Conservation (phyloP, 2,329 filamentous ascomycete species). For the Penicillium polonicum region DNA sequence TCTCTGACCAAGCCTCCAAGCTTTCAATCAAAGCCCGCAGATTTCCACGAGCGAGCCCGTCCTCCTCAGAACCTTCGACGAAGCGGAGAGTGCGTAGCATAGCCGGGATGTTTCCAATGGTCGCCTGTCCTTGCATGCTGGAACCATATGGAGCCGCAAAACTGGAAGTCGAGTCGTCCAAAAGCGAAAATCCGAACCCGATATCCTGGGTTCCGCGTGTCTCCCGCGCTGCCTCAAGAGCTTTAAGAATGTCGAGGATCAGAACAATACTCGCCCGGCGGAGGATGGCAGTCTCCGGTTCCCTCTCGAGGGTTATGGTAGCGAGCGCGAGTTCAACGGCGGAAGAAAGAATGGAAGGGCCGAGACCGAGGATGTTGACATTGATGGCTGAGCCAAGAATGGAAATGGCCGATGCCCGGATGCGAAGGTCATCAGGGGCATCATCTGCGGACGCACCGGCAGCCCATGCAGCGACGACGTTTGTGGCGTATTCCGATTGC, state of each 20-base stretch:
- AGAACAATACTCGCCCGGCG: constrained; percentile 43
- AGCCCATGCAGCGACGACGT: constrained; percentile 44
- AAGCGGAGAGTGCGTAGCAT: constrained; percentile 39
- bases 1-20: constrained; percentile 45
- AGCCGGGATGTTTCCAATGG: constrained; percentile 41
- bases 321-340: constrained; percentile 43
- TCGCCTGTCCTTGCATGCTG: constrained; percentile 16
- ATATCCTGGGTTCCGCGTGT: constrained; percentile 28
- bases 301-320: constrained; percentile 39
- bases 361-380: constrained; percentile 42
- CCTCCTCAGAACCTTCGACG: constrained; percentile 41
- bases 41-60: constrained; percentile 42
- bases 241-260: constrained; percentile 43
- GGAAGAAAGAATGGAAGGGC: constrained; percentile 34
- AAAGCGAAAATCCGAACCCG: constrained; percentile 43
- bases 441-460: constrained; percentile 38
- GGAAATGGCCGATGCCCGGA: constrained; percentile 45
- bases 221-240: constrained; percentile 39
- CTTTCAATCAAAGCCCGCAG: constrained; percentile 42
- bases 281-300: constrained; percentile 41
- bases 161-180: constrained; percentile 16
- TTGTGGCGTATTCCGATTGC: constrained; percentile 34
- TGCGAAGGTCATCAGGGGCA: constrained; percentile 45
- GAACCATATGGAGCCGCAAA: neutral
- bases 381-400: constrained; percentile 44